Percentiles rank a stretch among this genome's conserved stretches.
Conservation (phyloP, 805 yeast genomes). For the Candida corydali region DNA sequence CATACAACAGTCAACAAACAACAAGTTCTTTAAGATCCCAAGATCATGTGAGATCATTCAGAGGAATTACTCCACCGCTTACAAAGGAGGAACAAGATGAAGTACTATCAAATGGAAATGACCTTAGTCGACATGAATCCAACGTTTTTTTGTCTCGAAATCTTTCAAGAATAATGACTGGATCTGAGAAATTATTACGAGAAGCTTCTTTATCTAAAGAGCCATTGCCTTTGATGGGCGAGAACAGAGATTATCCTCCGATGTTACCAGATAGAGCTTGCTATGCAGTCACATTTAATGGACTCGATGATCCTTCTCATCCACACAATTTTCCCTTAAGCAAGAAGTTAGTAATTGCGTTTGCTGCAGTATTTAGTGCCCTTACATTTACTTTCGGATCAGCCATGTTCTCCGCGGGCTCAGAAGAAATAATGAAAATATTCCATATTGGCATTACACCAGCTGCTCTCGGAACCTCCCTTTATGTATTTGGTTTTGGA, state of each 20-base stretch:
- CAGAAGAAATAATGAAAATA: constrained; percentile 41
- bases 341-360: constrained; percentile 16
- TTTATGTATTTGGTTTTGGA: constrained; percentile 91
- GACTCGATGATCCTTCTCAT: constrained; percentile 72
- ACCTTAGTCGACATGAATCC: constrained; percentile 20
- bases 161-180: constrained; percentile 22
- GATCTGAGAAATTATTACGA: constrained; percentile 22
- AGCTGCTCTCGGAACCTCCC: constrained; percentile 64
- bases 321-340: constrained; percentile 66
- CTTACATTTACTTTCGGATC: constrained; percentile 67
- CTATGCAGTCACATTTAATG: constrained; percentile 70
- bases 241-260: constrained; percentile 60
- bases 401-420: constrained; percentile 71
- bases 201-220: constrained; percentile 20
- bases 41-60: too few species aligned
- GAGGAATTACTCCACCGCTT: too few species aligned
- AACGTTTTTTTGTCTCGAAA: constrained; percentile 18
- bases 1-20: too few species aligned
- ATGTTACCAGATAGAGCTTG: constrained; percentile 48
- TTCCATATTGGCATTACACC: constrained; percentile 48
- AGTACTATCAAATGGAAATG: constrained; percentile 16
- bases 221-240: constrained; percentile 57
- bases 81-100: too few species aligned
- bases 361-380: constrained; percentile 27
- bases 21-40: too few species aligned